Evolutionary conservation across 176 grass and related monocot genomes (phyloP).

Genomic region (Triticum turgidum): DNA sequence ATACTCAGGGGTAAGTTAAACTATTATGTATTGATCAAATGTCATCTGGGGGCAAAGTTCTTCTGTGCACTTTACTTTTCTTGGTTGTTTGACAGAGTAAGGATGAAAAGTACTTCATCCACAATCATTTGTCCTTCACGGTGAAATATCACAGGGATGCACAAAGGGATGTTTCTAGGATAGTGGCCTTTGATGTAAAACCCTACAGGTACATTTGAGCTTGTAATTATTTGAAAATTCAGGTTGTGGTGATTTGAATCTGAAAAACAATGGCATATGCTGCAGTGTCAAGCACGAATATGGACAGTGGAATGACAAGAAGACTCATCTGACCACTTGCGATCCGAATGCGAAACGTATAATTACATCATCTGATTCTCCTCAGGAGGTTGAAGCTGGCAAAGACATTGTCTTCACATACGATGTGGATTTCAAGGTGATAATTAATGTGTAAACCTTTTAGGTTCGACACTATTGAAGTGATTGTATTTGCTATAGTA

Average conservation of each 20-base stretch:
- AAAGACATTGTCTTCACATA: constrained; percentile 88
- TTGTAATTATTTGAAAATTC: constrained; percentile 19
- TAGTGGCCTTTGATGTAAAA: constrained; percentile 87
- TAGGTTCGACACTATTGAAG: background rate
- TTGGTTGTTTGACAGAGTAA: constrained; percentile 57
- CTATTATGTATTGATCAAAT: constrained; percentile 20
- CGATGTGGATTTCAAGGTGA: constrained; percentile 76
- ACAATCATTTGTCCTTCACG: constrained; percentile 80
- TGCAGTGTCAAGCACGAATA: constrained; percentile 81
- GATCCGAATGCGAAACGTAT: constrained; percentile 78
- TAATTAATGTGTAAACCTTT: constrained; percentile 19
- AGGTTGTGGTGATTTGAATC: constrained; percentile 7
- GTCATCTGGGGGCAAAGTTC: constrained; percentile 2
- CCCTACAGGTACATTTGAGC: constrained; percentile 58
- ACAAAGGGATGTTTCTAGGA: constrained; percentile 68
- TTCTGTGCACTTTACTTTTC: background rate
- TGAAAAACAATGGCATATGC: constrained; percentile 6
- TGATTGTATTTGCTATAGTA: background rate
- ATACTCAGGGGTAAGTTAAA: constrained; percentile 64
- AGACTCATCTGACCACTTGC: constrained; percentile 68
- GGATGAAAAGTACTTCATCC: constrained; percentile 87
- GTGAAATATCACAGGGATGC: constrained; percentile 88
- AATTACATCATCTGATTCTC: constrained; percentile 67
- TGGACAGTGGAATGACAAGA: constrained; percentile 74
- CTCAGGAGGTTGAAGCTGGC: constrained; percentile 75